Conservation (phyloP, 192 early-diverging fungal species). For the Allomyces arbusculus region DNA sequence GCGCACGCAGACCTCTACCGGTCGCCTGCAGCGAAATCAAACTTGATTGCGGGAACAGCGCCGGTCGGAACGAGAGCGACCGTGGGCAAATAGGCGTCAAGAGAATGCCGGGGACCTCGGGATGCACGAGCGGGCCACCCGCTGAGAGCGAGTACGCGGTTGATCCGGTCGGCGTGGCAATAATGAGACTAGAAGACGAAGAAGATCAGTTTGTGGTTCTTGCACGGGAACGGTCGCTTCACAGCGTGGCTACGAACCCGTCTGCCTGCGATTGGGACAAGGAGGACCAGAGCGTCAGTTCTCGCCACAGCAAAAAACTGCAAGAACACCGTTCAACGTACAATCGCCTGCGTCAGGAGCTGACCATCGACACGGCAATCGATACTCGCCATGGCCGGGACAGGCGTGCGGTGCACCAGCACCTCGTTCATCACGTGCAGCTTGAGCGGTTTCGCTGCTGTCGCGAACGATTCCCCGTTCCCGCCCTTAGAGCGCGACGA, state of each 20-base stretch:
- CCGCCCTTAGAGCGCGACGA: no score
- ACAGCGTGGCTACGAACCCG: no score
- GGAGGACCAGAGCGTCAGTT: no score
- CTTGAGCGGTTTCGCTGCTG: conserved; percentile 2
- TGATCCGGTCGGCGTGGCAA: conserved; percentile 76
- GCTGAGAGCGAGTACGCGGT: conserved; percentile 80
- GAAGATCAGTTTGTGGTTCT: no score
- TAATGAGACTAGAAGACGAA: conserved; percentile 22
- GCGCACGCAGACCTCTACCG: not conserved
- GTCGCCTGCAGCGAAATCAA: conserved; percentile 37
- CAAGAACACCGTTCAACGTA: conserved; percentile 16
- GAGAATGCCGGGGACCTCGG: conserved; percentile 46
- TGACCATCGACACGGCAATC: conserved; percentile 63
- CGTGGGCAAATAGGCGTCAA: conserved; percentile 66
- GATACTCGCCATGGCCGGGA: conserved; percentile 60
- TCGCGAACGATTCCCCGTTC: not conserved
- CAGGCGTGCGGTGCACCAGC: conserved; percentile 62
- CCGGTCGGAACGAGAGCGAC: conserved; percentile 64
- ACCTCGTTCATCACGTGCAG: conserved; percentile 72
- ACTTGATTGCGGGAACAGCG: conserved; percentile 49
- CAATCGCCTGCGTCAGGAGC: conserved; percentile 63
- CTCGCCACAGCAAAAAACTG: not conserved
- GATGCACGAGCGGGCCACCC: conserved; percentile 65
- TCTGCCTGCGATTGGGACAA: no score
- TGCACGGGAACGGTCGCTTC: no score